Evolutionary conservation across 306 rosid species (phyloP).

Genomic region (Oemleria cerasiformis): DNA sequence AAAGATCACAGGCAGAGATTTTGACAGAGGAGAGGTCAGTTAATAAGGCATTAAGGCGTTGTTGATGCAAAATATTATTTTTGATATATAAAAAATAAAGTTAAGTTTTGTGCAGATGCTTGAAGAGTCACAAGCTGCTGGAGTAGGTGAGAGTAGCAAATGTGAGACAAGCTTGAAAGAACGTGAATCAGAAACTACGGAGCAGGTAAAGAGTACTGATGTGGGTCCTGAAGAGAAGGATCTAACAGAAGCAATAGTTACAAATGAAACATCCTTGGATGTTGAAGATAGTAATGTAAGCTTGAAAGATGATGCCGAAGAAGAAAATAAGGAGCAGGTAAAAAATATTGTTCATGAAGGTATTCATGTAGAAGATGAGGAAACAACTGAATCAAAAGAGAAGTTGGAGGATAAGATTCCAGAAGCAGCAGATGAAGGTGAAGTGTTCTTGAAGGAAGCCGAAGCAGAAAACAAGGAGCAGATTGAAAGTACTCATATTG

Average conservation of each 20-base stretch:
- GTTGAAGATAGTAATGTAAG: constrained; percentile 6
- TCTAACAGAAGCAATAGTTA: neutral
- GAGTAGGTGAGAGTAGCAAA: no score
- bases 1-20: constrained; percentile 12
- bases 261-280: neutral
- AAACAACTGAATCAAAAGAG: neutral
- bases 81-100: neutral
- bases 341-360: no score
- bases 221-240: neutral
- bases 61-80: neutral
- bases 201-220: neutral
- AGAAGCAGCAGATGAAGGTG: neutral
- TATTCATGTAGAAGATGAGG: neutral
- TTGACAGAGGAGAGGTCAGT: constrained; percentile 21
- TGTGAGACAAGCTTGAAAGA: constrained; percentile 2
- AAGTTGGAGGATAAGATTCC: neutral
- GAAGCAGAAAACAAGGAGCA: constrained; percentile 14
- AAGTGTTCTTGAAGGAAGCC: neutral
- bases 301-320: no score
- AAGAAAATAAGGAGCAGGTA: no score
- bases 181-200: constrained; percentile 5
- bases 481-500: neutral
- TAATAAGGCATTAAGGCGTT: neutral
- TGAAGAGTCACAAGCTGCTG: no score
- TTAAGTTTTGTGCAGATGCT: constrained; percentile 6